Evolutionary conservation across 2,329 filamentous ascomycete genomes (phyloP).

Genomic region (Botrytis tulipae): DNA sequence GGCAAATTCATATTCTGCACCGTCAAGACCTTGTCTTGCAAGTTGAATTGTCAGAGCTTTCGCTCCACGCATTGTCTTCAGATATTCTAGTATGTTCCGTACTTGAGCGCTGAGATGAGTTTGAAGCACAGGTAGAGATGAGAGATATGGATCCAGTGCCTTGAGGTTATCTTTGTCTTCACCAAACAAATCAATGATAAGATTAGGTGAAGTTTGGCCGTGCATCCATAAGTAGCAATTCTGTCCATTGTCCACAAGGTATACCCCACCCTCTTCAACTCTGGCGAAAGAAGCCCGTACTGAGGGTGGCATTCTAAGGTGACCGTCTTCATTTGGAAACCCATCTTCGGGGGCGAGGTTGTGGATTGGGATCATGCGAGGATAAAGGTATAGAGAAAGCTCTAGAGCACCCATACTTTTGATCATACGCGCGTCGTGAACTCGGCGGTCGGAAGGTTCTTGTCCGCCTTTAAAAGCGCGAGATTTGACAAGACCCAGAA

Average conservation of each 20-base stretch:
- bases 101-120: slow-evolving; percentile 94
- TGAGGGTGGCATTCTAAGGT: slow-evolving; percentile 77
- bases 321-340: slow-evolving; percentile 81
- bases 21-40: slow-evolving; percentile 87
- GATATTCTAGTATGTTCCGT: slow-evolving; percentile 86
- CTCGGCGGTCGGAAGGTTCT: slow-evolving; percentile 85
- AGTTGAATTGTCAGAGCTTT: slow-evolving; percentile 89
- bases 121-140: slow-evolving; percentile 76
- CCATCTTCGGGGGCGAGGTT: slow-evolving; percentile 84
- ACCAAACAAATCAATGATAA: slow-evolving; percentile 88
- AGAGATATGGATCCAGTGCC: slow-evolving; percentile 76
- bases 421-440: slow-evolving; percentile 89
- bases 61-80: slow-evolving; percentile 74
- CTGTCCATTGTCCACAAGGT: slow-evolving; percentile 94
- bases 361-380: slow-evolving; percentile 87
- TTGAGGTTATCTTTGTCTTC: slow-evolving; percentile 69
- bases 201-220: slow-evolving; percentile 84
- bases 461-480: slow-evolving; percentile 90
- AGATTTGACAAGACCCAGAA: slow-evolving; percentile 84
- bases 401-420: slow-evolving; percentile 84
- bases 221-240: slow-evolving; percentile 91
- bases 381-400: slow-evolving; percentile 89
- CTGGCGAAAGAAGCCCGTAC: slow-evolving; percentile 82
- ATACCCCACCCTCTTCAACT: slow-evolving; percentile 89
- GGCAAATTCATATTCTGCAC: slow-evolving; percentile 95